These are phyloP conservation scores for Geotrichum citri-aurantii DNA, from an alignment of 1,139 yeast genomes.

Conservation along the genomic window DNA sequence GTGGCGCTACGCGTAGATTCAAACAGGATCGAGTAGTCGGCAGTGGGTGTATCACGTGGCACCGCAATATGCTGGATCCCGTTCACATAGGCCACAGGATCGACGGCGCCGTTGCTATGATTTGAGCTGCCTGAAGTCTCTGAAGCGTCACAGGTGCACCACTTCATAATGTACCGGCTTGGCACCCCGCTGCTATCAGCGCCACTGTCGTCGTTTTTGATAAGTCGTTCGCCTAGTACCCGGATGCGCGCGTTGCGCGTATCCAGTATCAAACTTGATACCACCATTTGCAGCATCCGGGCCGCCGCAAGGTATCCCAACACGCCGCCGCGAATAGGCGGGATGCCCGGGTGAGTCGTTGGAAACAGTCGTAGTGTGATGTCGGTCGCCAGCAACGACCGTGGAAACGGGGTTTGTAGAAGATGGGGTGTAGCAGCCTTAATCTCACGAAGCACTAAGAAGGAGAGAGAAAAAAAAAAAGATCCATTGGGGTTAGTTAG, in stretches of 20 bases:
- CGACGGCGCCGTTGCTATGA: constrained; percentile 18
- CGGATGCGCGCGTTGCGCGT: constrained; percentile 10
- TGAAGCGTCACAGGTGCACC: background rate
- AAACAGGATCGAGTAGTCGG: background rate
- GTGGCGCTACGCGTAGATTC: background rate
- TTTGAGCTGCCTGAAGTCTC: constrained; percentile 21
- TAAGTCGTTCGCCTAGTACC: constrained; percentile 9
- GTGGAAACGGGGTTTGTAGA: constrained; percentile 8
- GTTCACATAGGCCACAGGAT: background rate
- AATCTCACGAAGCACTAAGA: constrained; percentile 11
- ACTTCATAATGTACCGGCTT: background rate
- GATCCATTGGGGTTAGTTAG: background rate
- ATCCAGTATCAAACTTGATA: constrained; percentile 18
- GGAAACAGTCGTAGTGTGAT: constrained; percentile 15
- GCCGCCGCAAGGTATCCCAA: constrained; percentile 15
- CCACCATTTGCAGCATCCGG: constrained; percentile 12
- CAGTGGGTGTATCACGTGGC: background rate
- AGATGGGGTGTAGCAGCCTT: constrained; percentile 11
- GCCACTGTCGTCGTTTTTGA: constrained; percentile 18
- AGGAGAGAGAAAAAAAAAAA: too few relatives aligned
- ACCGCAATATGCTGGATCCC: background rate
- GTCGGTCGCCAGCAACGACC: constrained; percentile 5
- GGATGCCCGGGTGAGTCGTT: constrained; percentile 11
- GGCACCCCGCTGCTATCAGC: constrained; percentile 8
- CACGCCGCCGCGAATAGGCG: constrained; percentile 14